Conservation (phyloP, 164 flowering plant species). For the Houttuynia cordata region DNA sequence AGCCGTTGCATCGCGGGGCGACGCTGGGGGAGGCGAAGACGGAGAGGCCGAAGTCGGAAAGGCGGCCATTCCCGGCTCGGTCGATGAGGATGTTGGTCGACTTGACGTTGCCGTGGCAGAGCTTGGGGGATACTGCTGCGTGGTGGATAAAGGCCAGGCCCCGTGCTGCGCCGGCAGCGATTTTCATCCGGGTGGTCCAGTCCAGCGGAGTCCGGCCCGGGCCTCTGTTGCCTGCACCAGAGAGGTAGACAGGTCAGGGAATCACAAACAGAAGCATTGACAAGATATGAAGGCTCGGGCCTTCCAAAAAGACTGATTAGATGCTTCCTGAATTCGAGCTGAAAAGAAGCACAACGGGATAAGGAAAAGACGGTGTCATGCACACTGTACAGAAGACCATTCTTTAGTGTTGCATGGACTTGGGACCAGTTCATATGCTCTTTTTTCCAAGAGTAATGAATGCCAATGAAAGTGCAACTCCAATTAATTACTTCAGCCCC, state of each 20-base stretch:
- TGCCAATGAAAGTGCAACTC: not conserved
- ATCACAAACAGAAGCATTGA: not conserved
- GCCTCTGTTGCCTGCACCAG: conserved; percentile 75
- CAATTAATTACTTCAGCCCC: not conserved
- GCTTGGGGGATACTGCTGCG: conserved; percentile 34
- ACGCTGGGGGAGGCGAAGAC: conserved; percentile 27
- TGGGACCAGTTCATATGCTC: not conserved
- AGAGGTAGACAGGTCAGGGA: not conserved
- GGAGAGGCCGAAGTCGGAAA: conserved; percentile 62
- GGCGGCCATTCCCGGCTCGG: conserved; percentile 36
- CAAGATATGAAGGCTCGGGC: not conserved
- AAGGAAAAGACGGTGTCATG: not conserved
- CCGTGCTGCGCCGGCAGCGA: conserved; percentile 78
- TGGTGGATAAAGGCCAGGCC: conserved; percentile 64
- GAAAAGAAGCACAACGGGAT: not conserved
- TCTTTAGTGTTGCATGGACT: not conserved
- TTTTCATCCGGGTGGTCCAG: conserved; percentile 69
- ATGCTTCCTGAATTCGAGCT: not conserved
- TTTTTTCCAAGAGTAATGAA: not conserved
- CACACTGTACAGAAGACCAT: not conserved
- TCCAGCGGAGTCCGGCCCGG: conserved; percentile 80
- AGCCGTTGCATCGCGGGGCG: conserved; percentile 40
- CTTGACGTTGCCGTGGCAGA: conserved; percentile 70
- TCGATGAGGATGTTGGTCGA: conserved; percentile 76
- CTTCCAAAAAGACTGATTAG: not conserved